Conservation (phyloP, 1,139 yeast species). For the Geotrichum klebahnii region DNA sequence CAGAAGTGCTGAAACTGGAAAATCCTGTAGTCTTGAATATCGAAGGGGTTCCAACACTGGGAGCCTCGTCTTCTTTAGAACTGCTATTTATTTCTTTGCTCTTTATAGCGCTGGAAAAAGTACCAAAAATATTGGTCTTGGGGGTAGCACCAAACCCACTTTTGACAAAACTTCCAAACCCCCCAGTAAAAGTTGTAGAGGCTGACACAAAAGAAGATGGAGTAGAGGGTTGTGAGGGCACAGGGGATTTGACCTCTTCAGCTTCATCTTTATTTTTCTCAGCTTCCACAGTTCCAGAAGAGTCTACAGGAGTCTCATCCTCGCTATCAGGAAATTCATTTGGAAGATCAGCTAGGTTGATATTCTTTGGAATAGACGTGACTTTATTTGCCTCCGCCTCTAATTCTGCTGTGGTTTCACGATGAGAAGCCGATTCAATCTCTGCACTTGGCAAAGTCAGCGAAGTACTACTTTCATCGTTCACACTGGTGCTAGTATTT, state of each 20-base stretch:
- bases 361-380: neutral
- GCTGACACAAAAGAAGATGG: slow-evolving; percentile 6
- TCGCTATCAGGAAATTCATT: slow-evolving; percentile 15
- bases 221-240: slow-evolving; percentile 9
- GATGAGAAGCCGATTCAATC: neutral
- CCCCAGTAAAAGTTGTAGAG: slow-evolving; percentile 21
- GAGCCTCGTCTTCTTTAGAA: slow-evolving; percentile 4
- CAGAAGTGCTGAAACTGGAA: slow-evolving; percentile 22
- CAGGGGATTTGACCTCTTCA: slow-evolving; percentile 1
- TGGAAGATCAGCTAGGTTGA: slow-evolving; percentile 11
- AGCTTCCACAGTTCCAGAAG: neutral
- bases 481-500: neutral
- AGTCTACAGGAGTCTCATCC: slow-evolving; percentile 10
- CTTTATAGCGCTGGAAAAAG: neutral
- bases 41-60: slow-evolving; percentile 1
- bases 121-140: slow-evolving; percentile 8
- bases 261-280: slow-evolving; percentile 5
- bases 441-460: neutral
- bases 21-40: slow-evolving; percentile 24
- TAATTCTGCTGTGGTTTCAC: slow-evolving; percentile 11
- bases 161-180: slow-evolving; percentile 23
- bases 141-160: slow-evolving; percentile 11
- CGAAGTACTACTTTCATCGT: neutral
- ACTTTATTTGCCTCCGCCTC: slow-evolving; percentile 5
- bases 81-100: slow-evolving; percentile 4